Evolutionary conservation across 371 early-diverging fungal genomes (phyloP).

Genomic region (Mortierella polycephala): DNA sequence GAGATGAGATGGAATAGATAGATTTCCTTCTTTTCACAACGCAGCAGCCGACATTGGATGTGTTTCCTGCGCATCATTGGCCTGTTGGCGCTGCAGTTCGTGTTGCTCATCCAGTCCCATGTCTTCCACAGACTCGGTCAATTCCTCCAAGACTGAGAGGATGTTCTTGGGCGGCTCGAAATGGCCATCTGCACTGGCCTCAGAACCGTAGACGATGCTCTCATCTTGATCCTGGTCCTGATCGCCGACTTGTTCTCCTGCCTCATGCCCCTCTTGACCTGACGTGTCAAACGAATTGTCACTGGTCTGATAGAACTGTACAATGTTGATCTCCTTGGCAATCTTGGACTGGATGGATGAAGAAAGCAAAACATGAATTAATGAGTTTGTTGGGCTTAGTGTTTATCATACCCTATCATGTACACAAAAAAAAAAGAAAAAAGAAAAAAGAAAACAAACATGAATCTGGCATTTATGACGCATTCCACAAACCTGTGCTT

Average conservation of each 20-base stretch:
- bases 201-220: slow-evolving; percentile 17
- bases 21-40: neutral
- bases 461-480: neutral
- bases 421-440: slow-evolving; percentile 1
- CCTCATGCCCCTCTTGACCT: slow-evolving; percentile 9
- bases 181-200: slow-evolving; percentile 14
- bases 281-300: slow-evolving; percentile 33
- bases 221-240: slow-evolving; percentile 3
- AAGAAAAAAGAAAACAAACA: neutral
- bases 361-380: neutral
- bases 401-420: neutral
- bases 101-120: slow-evolving; percentile 15
- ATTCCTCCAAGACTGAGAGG: slow-evolving; percentile 35
- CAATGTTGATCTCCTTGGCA: slow-evolving; percentile 45
- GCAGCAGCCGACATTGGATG: neutral
- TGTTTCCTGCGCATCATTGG: neutral
- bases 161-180: slow-evolving; percentile 44
- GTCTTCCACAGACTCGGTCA: slow-evolving; percentile 24
- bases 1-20: too few species aligned
- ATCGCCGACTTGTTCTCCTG: neutral
- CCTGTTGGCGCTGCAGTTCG: slow-evolving; percentile 7
- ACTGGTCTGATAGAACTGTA: slow-evolving; percentile 27
- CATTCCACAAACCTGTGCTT: slow-evolving; percentile 35
- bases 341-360: slow-evolving; percentile 36
- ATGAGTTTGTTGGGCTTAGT: slow-evolving; percentile 1